Base-by-base conservation (phyloP, 2,329 filamentous ascomycete species). In the Thelonectria discophora region DNA sequence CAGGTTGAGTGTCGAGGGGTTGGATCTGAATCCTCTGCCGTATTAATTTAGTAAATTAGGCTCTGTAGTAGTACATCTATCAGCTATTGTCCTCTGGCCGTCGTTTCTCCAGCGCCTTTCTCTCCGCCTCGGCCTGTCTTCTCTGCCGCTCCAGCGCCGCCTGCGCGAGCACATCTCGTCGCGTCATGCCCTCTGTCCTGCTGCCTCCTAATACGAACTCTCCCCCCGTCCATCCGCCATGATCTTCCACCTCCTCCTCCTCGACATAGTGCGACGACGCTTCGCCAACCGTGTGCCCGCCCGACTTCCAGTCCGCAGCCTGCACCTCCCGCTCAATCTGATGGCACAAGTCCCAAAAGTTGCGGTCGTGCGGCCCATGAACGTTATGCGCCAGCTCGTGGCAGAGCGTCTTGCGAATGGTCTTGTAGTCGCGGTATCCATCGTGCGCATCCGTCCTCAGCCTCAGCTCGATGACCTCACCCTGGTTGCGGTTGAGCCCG, bases 321-420 rank as follows among this genome's bases (percentile, higher is more conserved):
- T 90, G 89, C 3, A 97, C 94, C 80, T 97, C 94, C 52, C 84
- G 84, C 81, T 98, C 94, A 72, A 97, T 96, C 80, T 90, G 85
- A 69, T 88, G 89, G 68, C 92, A 97, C 70, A 99, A 76, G 55
- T 93, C 86, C 94, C 95, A 98, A 73, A 99, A 99, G 48, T 91
- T 80, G 17, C 87, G 82, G 76, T 98, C 93, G 76, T 99, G 95
- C 0, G 90, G 87, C 0, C 90, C 84, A 78, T 90, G 90, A 10
- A 97, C 92, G 71, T 97, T 97, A 77, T 99, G 95, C 67, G 94
- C 90, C 17, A 99, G 82, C 80, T 99, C 95, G 79, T 99, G 95
- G 74, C 94, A 98, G 12, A 99, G 82, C 47, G 95, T 98, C 69
- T 91, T 92, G 53, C 95, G 86, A 50, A 99, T 96, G 0, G 90